Percentiles rank a stretch among this genome's conserved stretches.
Conservation (phyloP, 192 early-diverging fungal species). For the Coemansia sp. region DNA sequence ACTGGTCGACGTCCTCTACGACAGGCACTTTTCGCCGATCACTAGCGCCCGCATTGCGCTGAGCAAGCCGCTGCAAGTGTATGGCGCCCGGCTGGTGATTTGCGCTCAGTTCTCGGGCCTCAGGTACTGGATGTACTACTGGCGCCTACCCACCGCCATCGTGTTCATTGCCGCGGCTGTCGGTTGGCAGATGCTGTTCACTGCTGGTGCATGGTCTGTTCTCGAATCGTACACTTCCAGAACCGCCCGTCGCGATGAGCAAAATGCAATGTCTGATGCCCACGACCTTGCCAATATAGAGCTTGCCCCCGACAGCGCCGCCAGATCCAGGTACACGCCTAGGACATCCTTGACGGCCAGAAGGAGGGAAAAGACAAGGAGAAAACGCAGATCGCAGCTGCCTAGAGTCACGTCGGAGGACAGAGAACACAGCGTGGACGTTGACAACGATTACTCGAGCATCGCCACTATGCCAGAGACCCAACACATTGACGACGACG, state of each 20-base stretch:
- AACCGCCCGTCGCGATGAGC: background rate
- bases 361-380: background rate
- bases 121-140: constrained; percentile 77
- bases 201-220: constrained; percentile 46
- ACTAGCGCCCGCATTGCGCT: constrained; percentile 54
- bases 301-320: background rate
- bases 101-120: constrained; percentile 66
- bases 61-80: constrained; percentile 59
- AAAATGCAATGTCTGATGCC: background rate
- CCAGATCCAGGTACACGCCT: background rate
- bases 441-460: background rate
- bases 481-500: background rate
- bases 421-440: background rate
- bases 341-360: background rate
- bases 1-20: constrained; percentile 58
- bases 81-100: constrained; percentile 49
- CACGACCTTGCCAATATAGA: background rate
- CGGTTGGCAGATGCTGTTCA: constrained; percentile 54
- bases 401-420: background rate
- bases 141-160: constrained; percentile 59
- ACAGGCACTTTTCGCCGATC: constrained; percentile 51
- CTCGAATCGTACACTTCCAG: constrained; percentile 33
- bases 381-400: background rate
- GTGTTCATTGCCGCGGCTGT: constrained; percentile 59
- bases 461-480: background rate